Conservation (phyloP, 306 rosid genomes). For the Cajanus cajan region DNA sequence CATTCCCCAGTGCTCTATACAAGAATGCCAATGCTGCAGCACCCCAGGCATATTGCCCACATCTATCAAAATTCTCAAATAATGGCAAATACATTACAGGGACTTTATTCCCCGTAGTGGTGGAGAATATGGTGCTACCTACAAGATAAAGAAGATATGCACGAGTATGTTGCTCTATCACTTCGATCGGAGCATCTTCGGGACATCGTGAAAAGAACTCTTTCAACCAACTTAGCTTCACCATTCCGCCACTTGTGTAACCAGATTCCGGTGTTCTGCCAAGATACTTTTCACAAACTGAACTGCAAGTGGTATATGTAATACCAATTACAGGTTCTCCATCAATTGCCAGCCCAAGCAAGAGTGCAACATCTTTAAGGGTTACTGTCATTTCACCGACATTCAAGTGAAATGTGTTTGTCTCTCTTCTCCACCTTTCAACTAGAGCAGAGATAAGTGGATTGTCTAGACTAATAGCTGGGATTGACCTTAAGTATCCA, state of each 20-base stretch:
- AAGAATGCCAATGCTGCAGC: conserved; percentile 85
- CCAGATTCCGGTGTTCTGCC: conserved; percentile 82
- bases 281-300: conserved; percentile 83
- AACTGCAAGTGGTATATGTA: conserved; percentile 79
- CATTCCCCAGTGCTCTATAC: conserved; percentile 97
- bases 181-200: conserved; percentile 71
- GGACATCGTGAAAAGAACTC: conserved; percentile 88
- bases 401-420: conserved; percentile 97
- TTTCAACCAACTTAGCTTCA: conserved; percentile 98
- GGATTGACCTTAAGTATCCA: conserved; percentile 83
- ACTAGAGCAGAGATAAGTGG: conserved; percentile 97
- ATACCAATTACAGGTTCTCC: conserved; percentile 96
- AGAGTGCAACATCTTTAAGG: conserved; percentile 83
- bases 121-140: conserved; percentile 96
- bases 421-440: conserved; percentile 99
- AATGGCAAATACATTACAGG: conserved; percentile 99
- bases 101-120: conserved; percentile 98
- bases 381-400: conserved; percentile 96
- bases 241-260: conserved; percentile 99
- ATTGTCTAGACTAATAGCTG: conserved; percentile 95
- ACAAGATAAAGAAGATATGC: conserved; percentile 98
- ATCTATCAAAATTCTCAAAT: conserved; percentile 73
- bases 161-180: conserved; percentile 84
- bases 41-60: conserved; percentile 97
- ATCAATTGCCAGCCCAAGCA: conserved; percentile 92